phyloP scores from a whole-genome alignment of 495 filamentous ascomycete genomes.

The Penicillium mononematosum region DNA sequence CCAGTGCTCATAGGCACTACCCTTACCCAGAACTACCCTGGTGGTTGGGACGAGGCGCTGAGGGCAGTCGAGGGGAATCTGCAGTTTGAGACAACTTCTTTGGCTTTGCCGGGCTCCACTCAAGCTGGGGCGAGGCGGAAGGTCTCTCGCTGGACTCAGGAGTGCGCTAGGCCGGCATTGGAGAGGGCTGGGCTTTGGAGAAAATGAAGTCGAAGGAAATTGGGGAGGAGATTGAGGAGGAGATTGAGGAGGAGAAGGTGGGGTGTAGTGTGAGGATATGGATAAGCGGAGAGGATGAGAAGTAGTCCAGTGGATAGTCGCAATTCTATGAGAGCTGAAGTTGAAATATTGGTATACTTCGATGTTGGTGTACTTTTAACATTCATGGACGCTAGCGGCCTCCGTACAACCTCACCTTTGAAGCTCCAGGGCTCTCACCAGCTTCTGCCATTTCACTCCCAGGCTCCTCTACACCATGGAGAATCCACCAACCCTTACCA shows the following conservation, averaged over 20 bases:
- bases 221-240: background rate
- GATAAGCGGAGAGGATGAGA: background rate
- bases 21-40: background rate
- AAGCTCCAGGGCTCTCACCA: background rate
- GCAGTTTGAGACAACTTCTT: background rate
- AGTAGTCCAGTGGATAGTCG: background rate
- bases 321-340: background rate
- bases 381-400: background rate
- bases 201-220: background rate
- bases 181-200: background rate
- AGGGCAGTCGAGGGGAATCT: background rate
- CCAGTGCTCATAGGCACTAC: background rate
- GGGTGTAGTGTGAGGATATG: background rate
- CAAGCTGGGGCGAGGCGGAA: too few species aligned
- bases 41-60: background rate
- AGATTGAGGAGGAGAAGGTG: background rate
- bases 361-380: background rate
- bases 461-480: slow-evolving; percentile 21
- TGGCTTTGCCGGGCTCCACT: background rate
- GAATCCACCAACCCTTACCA: slow-evolving; percentile 37
- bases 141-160: background rate
- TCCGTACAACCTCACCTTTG: background rate
- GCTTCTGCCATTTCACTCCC: background rate
- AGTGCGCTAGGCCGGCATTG: background rate
- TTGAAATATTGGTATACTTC: background rate